Evolutionary conservation across 73 alveolate species (phyloP), one percentile per base, ranked within the genome.

Genomic region (Blepharisma stoltei): DNA sequence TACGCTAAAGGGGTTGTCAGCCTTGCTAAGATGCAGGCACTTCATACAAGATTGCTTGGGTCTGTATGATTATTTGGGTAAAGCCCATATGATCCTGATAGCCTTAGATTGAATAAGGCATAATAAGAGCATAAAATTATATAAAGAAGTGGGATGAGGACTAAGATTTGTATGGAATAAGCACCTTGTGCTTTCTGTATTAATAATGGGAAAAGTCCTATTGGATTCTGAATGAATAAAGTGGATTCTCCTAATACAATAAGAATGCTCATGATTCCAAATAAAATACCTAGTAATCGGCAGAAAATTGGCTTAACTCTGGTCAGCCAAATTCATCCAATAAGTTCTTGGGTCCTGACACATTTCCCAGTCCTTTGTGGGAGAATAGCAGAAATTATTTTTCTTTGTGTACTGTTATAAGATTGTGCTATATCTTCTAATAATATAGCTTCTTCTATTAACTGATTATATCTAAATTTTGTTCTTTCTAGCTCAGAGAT

Each of bases 1-100:
- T 37, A 43, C 1, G 54, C 23, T 37, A 69, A 43, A 46, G 79
- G 79, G 11, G 79, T 53, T 11, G 79, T n/a, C 14, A 69, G 80
- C 38, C 79, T 69, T 38, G 79, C 55, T 1, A 69, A 18, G 43
- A 38, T 14, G 27, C n/a, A 44, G 0, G 79, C 81, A 5, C 67
- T 69, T 21, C 55, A 69, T 14, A 46, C 65, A 0, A 69, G 79
- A 43, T 46, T 69, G 43, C 55, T 44, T 11, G 79, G 55, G 80
- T 69, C 79, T 38, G 79, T 69, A 44, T 69, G 79, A 69, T 69
- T 38, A n/a, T 69, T 69, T 44, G 76, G 76, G 5, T 69, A 69
- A 69, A 69, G 79, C 4, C 79, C 79, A 43, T 44, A 69, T 20
- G 32, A 69, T n/a, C 79, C 79, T 14, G 65, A 69, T 9, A 69